These are phyloP conservation scores for Globisporangium polare DNA, from an alignment of 352 stramenopile genomes.

Conservation along the genomic window DNA sequence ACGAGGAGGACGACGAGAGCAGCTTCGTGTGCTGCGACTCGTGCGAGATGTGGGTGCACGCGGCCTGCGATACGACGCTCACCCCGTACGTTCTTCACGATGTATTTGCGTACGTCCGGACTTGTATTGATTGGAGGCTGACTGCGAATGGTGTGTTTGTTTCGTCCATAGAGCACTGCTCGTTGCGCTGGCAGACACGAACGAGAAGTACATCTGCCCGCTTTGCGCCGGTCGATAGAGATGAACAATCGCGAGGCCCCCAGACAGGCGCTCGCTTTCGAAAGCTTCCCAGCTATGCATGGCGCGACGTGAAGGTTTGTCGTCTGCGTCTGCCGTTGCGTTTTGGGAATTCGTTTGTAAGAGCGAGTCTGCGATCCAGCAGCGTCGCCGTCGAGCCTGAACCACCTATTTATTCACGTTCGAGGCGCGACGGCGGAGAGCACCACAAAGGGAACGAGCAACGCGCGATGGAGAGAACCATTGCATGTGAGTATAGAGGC, in stretches of 20 bases:
- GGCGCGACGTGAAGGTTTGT: no score
- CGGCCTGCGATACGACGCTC: slow-evolving; percentile 60
- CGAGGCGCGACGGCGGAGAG: background rate
- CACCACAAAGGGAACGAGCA: background rate
- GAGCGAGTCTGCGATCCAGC: background rate
- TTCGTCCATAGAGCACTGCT: slow-evolving; percentile 35
- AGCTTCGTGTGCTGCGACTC: slow-evolving; percentile 88
- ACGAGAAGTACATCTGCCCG: slow-evolving; percentile 85
- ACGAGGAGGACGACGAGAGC: slow-evolving; percentile 83
- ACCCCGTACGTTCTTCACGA: slow-evolving; percentile 52
- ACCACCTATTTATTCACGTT: slow-evolving; percentile 18
- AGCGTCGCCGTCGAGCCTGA: background rate
- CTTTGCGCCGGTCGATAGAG: slow-evolving; percentile 50
- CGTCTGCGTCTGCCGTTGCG: background rate
- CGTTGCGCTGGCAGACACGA: slow-evolving; percentile 55
- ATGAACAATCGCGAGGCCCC: background rate
- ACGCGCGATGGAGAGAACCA: background rate
- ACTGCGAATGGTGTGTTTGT: slow-evolving; percentile 5
- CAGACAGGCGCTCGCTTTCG: background rate
- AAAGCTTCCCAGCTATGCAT: background rate
- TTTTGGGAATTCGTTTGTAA: slow-evolving; percentile 1
- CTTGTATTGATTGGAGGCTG: background rate
- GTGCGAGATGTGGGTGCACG: slow-evolving; percentile 87
- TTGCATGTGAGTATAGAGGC: slow-evolving; percentile 1
- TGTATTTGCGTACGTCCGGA: background rate